Base-by-base conservation (phyloP, 768 basidiomycete genomes). In the Gymnopilus junonius region DNA sequence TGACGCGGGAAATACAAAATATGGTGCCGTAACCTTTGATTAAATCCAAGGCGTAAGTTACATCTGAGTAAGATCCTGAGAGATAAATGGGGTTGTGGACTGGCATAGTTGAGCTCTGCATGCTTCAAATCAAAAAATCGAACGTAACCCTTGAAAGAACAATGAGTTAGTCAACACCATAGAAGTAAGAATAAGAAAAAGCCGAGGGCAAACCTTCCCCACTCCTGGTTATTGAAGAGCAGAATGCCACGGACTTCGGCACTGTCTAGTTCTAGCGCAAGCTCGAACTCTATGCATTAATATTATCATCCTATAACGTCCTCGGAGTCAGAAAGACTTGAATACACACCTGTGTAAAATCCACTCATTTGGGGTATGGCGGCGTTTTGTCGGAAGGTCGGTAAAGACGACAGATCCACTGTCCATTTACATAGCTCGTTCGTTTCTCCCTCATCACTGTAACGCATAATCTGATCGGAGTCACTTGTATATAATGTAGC, bases 221-320 rank as follows among this genome's bases (percentile, higher is more conserved):
- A 93, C 74, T 94, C 93, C 65, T 88, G 84, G 12, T 86, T 87
- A 57, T 91, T 86, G 70, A 88, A 89, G 48, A 93, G 74, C 62
- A 94, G 73, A 61, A 92, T 87, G 21, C 92, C 93, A 60, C 93
- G 88, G 69, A 94, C 92, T 78, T 94, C 93, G 59, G 89, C 92
- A 66, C 92, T 92, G 73, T 94, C 92, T 69, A 94, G 76, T 76
- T 93, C 93, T 63, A 94, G 76, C 8, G 89, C 93, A 3, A 94
- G 84, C 73, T 94, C 92, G 67, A 94, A 95, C 72, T 94, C 92
- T 93, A n/a, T 32, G 43, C 58, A 65, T 25, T 51, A 51, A 51
- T 17, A 31, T 32, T 51, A 32, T 51, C 48, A 32, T 31, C 48
- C 31, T 20, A 15, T 20, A 51, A 51, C 14, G n/a, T 4, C 17